Evolutionary conservation across 352 stramenopile species (phyloP).

Genomic region (Phytophthora hibernalis): DNA sequence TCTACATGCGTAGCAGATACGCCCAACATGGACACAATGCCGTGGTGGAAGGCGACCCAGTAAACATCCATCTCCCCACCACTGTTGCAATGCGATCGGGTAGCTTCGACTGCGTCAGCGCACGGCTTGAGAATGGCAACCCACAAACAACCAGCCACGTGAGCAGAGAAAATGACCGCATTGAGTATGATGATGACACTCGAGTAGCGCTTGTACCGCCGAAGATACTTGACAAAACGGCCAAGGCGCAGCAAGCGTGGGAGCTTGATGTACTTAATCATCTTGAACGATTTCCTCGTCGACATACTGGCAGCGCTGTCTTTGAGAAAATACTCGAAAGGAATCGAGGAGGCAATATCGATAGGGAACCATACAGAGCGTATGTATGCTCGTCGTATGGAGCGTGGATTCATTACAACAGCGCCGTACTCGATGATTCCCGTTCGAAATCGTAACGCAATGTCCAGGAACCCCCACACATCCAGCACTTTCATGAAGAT

Average conservation of each 20-base stretch:
- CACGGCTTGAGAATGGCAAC: slow-evolving; percentile 62
- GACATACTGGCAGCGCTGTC: slow-evolving; percentile 39
- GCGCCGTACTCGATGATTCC: slow-evolving; percentile 64
- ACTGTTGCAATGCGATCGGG: slow-evolving; percentile 37
- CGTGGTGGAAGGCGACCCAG: slow-evolving; percentile 65
- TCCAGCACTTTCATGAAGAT: slow-evolving; percentile 59
- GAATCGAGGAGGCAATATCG: slow-evolving; percentile 61
- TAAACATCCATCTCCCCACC: slow-evolving; percentile 56
- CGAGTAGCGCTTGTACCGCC: slow-evolving; percentile 70
- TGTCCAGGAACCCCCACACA: slow-evolving; percentile 57
- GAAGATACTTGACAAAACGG: slow-evolving; percentile 63
- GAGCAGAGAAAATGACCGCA: slow-evolving; percentile 54
- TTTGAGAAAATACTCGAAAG: slow-evolving; percentile 64
- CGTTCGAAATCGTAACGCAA: slow-evolving; percentile 63
- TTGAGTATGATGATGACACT: slow-evolving; percentile 62
- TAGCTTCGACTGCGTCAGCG: slow-evolving; percentile 23
- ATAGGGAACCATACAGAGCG: slow-evolving; percentile 71
- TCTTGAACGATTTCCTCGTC: slow-evolving; percentile 76
- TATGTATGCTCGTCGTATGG: slow-evolving; percentile 56
- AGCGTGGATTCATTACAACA: slow-evolving; percentile 61
- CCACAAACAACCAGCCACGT: slow-evolving; percentile 67
- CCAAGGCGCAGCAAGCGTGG: slow-evolving; percentile 63
- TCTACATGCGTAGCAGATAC: slow-evolving; percentile 58
- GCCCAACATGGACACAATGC: slow-evolving; percentile 59
- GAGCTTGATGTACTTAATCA: slow-evolving; percentile 80